A percentile compares a stretch with the other conserved stretches of the same genome.
Conservation (phyloP, 768 basidiomycete genomes). For the Pleurotus djamor region DNA sequence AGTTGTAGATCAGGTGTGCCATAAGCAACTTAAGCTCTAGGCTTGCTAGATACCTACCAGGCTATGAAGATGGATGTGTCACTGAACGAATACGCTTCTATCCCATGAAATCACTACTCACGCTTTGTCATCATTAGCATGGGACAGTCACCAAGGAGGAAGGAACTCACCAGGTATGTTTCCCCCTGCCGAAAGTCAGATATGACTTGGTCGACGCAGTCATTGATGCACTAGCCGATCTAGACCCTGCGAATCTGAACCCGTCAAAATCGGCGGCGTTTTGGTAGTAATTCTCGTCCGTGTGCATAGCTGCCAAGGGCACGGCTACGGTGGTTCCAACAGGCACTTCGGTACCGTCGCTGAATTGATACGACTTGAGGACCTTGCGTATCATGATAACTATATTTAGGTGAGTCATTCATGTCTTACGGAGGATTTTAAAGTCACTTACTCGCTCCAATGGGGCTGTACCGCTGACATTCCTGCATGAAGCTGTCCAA, state of each 20-base stretch:
- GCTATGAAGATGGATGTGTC: no score
- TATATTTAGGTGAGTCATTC: not conserved
- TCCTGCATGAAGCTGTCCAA: conserved; percentile 36
- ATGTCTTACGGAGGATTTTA: not conserved
- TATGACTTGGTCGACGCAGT: not conserved
- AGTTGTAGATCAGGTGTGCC: conserved; percentile 3
- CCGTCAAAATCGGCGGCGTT: not conserved
- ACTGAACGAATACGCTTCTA: no score
- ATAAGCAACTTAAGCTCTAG: conserved; percentile 6
- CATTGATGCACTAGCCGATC: not conserved
- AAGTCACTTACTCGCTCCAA: conserved; percentile 12
- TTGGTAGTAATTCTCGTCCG: conserved; percentile 6
- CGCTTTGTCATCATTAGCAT: no score
- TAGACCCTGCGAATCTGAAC: not conserved
- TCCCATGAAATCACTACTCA: no score
- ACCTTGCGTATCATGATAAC: conserved; percentile 9
- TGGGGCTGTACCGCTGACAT: conserved; percentile 19
- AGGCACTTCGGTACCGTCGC: conserved; percentile 13
- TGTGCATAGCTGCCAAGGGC: conserved; percentile 9
- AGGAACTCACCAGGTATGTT: not conserved
- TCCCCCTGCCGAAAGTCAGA: not conserved
- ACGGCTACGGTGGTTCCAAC: conserved; percentile 7
- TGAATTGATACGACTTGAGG: conserved; percentile 11
- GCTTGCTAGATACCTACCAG: conserved; percentile 9
- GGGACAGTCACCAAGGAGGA: not conserved